Conservation (phyloP, 306 rosid species). For the Glycine latifolia region DNA sequence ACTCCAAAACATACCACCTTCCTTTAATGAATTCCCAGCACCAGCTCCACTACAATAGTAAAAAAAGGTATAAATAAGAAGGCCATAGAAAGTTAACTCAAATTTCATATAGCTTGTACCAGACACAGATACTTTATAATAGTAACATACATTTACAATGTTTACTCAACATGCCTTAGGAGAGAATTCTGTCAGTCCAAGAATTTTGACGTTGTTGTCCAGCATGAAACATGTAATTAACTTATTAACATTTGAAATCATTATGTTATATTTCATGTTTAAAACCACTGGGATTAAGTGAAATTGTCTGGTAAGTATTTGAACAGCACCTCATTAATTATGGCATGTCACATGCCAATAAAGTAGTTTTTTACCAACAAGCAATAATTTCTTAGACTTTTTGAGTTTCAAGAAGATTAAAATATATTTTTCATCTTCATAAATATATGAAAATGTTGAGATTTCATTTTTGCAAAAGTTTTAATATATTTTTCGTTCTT, state of each 20-base stretch:
- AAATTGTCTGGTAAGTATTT: too few relatives aligned
- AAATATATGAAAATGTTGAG: too few relatives aligned
- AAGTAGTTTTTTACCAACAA: neutral
- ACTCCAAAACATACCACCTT: slow-evolving; percentile 90
- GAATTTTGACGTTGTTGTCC: neutral
- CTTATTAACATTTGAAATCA: neutral
- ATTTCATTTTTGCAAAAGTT: too few relatives aligned
- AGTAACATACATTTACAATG: too few relatives aligned
- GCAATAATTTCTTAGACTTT: neutral
- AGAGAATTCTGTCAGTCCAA: neutral
- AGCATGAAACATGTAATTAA: neutral
- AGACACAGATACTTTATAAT: neutral
- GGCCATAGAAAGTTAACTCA: neutral
- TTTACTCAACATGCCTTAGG: neutral
- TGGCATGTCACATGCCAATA: too few relatives aligned
- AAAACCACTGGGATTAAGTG: too few relatives aligned
- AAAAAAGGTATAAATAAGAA: slow-evolving; percentile 43
- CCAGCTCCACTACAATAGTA: slow-evolving; percentile 71
- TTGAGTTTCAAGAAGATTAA: too few relatives aligned
- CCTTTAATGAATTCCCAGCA: slow-evolving; percentile 80
- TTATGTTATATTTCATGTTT: neutral
- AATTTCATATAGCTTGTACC: slow-evolving; percentile 28
- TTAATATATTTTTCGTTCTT: too few relatives aligned
- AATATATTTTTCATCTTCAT: too few relatives aligned
- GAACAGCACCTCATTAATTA: too few relatives aligned